These are phyloP conservation scores for Zoysia japonica DNA, from an alignment of 176 grass and related monocot genomes.

Conservation along the genomic window DNA sequence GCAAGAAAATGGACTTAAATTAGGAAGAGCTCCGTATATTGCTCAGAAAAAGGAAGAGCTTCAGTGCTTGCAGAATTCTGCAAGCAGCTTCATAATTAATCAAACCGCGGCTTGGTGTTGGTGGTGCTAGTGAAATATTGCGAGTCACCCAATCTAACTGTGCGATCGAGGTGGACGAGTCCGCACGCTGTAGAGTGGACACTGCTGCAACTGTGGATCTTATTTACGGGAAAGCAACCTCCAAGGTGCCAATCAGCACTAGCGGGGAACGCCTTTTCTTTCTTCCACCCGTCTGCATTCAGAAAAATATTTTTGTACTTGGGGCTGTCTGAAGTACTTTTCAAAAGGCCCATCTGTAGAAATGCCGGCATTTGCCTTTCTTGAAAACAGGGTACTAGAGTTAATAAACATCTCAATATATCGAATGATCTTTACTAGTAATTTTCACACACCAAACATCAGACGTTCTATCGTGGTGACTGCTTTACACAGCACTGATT, in stretches of 20 bases:
- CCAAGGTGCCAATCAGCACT: background rate
- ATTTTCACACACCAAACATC: background rate
- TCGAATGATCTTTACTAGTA: background rate
- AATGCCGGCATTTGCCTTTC: background rate
- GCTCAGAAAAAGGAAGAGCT: too few relatives aligned
- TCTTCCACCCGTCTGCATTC: background rate
- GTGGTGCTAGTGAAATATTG: background rate
- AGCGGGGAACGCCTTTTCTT: background rate
- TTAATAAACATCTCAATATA: background rate
- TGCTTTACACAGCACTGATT: background rate
- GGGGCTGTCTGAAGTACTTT: background rate
- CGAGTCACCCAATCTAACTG: background rate
- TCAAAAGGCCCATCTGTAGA: background rate
- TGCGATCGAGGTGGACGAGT: background rate
- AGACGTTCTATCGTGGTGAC: background rate
- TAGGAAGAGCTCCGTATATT: background rate
- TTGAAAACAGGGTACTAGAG: background rate
- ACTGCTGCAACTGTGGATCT: background rate
- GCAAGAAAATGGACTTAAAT: background rate
- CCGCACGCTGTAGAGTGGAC: background rate
- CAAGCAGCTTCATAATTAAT: background rate
- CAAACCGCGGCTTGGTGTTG: background rate
- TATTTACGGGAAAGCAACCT: conserved; percentile 20
- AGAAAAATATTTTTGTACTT: conserved; percentile 17
- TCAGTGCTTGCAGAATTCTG: background rate